Conservation (phyloP, 192 early-diverging fungal species). For the Coemansia reversa region DNA sequence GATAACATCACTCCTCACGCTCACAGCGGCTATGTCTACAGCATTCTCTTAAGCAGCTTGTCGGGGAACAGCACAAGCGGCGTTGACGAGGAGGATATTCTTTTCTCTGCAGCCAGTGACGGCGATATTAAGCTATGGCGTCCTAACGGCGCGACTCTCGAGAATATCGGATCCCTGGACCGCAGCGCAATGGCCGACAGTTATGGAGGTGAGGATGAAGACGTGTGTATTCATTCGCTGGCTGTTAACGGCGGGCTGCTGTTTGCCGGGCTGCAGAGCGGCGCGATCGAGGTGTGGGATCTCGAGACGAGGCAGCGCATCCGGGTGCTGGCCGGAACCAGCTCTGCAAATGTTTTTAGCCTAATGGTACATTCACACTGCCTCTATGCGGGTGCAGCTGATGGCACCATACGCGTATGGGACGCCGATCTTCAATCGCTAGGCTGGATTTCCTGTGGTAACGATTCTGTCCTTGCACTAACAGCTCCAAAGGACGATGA, state of each 20-base stretch:
- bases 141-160: constrained; percentile 17
- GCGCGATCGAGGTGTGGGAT: constrained; percentile 73
- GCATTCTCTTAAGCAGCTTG: constrained; percentile 52
- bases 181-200: constrained; percentile 14
- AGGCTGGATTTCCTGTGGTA: constrained; percentile 55
- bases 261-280: constrained; percentile 74
- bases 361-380: constrained; percentile 48
- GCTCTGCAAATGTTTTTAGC: constrained; percentile 57
- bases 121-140: constrained; percentile 62
- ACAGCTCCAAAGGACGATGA: constrained; percentile 23
- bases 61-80: constrained; percentile 28
- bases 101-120: constrained; percentile 65
- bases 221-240: constrained; percentile 61
- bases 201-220: constrained; percentile 29
- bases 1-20: constrained; percentile 58
- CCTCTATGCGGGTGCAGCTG: constrained; percentile 65
- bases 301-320: constrained; percentile 65
- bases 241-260: constrained; percentile 68
- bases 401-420: constrained; percentile 72
- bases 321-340: constrained; percentile 36
- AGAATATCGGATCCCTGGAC: constrained; percentile 26
- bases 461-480: constrained; percentile 61
- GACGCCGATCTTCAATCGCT: constrained; percentile 59
- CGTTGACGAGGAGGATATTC: constrained; percentile 8
- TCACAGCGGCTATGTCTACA: constrained; percentile 75